A percentile compares a stretch with the other conserved stretches of the same genome.
phyloP scores from a whole-genome alignment of 192 early-diverging fungal genomes.

The Spinellus fusiger region DNA sequence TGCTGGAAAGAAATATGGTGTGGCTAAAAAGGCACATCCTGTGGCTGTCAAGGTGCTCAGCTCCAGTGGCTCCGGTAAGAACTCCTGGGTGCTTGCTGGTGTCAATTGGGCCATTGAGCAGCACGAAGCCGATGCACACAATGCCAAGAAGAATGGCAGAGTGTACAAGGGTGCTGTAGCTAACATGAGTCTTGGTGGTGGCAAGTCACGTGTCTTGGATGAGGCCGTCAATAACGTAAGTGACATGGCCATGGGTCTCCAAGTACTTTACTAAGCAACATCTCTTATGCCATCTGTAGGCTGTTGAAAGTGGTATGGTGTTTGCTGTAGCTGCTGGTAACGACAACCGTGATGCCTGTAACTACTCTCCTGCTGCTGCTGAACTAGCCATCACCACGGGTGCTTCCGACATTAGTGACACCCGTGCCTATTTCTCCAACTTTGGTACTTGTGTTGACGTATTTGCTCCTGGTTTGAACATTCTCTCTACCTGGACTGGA shows the following conservation, averaged over 20 bases:
- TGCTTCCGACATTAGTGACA: constrained; percentile 72
- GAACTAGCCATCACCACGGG: constrained; percentile 83
- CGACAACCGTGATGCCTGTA: constrained; percentile 78
- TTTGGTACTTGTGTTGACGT: constrained; percentile 85
- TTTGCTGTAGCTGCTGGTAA: constrained; percentile 94
- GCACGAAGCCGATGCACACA: constrained; percentile 39
- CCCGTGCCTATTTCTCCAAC: constrained; percentile 82
- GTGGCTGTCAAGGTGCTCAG: constrained; percentile 91
- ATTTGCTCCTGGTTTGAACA: constrained; percentile 84
- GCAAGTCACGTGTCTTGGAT: constrained; percentile 72
- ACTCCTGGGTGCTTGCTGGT: constrained; percentile 74
- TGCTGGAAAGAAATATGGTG: constrained; percentile 76
- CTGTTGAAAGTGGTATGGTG: constrained; percentile 61
- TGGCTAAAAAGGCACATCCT: constrained; percentile 81
- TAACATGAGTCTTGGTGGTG: constrained; percentile 93
- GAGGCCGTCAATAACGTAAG: constrained; percentile 58
- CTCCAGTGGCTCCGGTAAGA: constrained; percentile 78
- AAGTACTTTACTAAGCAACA: neutral
- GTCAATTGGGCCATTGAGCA: constrained; percentile 57
- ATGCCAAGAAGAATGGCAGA: constrained; percentile 47
- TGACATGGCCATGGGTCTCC: neutral
- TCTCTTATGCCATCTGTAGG: constrained; percentile 18
- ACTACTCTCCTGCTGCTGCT: constrained; percentile 76
- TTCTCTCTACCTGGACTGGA: constrained; percentile 64
- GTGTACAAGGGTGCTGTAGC: constrained; percentile 75